Percentiles rank a stretch among this genome's conserved stretches.
Evolutionary conservation across 257 asterid genomes (phyloP).

Genomic region (Solanum clarkiae): DNA sequence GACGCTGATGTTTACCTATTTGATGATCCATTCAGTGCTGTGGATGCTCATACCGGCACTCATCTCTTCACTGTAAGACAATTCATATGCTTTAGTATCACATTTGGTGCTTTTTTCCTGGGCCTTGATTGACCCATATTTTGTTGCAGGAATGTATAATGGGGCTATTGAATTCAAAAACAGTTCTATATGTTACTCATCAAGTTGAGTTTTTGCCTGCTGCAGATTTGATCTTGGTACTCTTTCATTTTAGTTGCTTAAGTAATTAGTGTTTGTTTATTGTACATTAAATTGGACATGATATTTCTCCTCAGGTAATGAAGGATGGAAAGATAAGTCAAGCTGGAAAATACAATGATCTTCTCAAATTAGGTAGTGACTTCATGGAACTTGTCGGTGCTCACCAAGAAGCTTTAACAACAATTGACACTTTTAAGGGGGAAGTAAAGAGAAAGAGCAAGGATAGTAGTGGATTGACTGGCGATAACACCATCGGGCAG

Average conservation of each 20-base stretch:
- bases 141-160: conserved; percentile 60
- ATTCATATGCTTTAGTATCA: not conserved
- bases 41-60: conserved; percentile 88
- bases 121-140: not conserved
- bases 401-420: conserved; percentile 66
- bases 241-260: conserved; percentile 2
- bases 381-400: conserved; percentile 93
- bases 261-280: not conserved
- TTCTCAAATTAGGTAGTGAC: conserved; percentile 55
- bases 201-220: conserved; percentile 85
- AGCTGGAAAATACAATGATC: conserved; percentile 71
- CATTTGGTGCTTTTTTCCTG: not conserved
- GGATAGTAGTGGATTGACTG: conserved; percentile 7
- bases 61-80: conserved; percentile 70
- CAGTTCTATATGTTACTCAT: conserved; percentile 69
- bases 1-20: conserved; percentile 72
- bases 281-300: not conserved
- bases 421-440: conserved; percentile 31
- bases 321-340: conserved; percentile 67
- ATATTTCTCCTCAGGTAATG: conserved; percentile 47
- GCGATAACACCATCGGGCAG: conserved; percentile 9
- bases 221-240: conserved; percentile 79
- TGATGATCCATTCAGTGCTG: conserved; percentile 93
- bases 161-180: conserved; percentile 46
- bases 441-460: conserved; percentile 6